Base-by-base conservation (phyloP, 352 stramenopile genomes). In the Saprolegnia diclina region DNA sequence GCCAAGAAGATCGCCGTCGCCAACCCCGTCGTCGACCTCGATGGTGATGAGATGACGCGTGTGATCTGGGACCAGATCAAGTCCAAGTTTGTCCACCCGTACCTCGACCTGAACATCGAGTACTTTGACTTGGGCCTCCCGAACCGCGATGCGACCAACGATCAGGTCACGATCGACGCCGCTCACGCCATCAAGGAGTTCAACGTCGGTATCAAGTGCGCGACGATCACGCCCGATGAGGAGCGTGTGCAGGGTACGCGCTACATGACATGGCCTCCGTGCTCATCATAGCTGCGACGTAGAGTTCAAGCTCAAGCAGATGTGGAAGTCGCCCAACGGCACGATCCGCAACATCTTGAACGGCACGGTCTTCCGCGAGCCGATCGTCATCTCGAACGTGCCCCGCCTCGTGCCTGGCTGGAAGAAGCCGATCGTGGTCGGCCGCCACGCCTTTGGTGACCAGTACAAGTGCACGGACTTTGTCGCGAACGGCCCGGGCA, bases 381-480 rank as follows among this genome's bases (percentile, higher is more conserved):
- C 88, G 22, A 96, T 96, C 56, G 65, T 96, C 5, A 88, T 83
- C 79, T 81, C 76, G 68, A 96, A 95, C 77, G 84, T 95, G 56
- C 88, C 88, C 6, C 84, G 85, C 46, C 77, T 96, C 13, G 87
- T 96, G 50, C 87, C 88, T 16, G 85, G 85, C 13, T 96, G 88
- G 88, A 88, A 90, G 67, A 76, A 94, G 73, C 82, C 87, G 14
- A 96, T 95, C 65, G 80, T 96, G 50, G 84, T 96, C 35, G 88
- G 87, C 11, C 82, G 87, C 48, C 88, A 96, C 73, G 88, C 87
- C 9, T 95, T 94, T 67, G 88, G 88, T 24, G 88, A 96, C 77
- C 87, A 95, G 71, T 95, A 96, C 80, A 92, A 91, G 72, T 76
- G 78, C 66, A 83, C 85, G 21, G 88, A 96, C 75, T 94, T 94